Percentiles rank a stretch among this genome's conserved stretches.
Evolutionary conservation across 2,329 filamentous ascomycete genomes (phyloP).

Genomic region (Alternaria rosae): DNA sequence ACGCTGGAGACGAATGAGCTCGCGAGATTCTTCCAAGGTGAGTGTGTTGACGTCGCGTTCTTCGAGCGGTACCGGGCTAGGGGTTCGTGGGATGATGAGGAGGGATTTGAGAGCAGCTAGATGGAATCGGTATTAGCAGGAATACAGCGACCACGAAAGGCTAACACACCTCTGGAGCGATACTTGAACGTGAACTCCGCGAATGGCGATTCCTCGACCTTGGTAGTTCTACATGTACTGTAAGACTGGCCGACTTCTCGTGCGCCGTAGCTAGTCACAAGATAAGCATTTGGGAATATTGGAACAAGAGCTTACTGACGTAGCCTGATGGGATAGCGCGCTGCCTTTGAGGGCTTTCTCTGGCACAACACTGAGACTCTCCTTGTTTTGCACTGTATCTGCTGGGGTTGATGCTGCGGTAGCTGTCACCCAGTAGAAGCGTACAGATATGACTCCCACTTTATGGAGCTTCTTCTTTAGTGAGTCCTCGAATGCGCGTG

Average conservation of each 20-base stretch:
- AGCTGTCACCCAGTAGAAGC: conserved; percentile 6
- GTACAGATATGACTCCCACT: conserved; percentile 26
- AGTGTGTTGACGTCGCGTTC: conserved; percentile 21
- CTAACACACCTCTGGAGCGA: conserved; percentile 21
- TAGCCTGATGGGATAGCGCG: conserved; percentile 21
- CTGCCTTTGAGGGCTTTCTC: conserved; percentile 34
- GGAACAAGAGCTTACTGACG: background rate
- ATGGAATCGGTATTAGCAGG: background rate
- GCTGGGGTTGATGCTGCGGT: background rate
- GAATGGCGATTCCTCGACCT: conserved; percentile 9
- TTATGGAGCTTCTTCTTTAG: conserved; percentile 14
- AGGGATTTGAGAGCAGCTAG: conserved; percentile 41
- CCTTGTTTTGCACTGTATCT: too few species aligned
- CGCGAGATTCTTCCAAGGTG: conserved; percentile 23
- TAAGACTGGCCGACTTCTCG: background rate
- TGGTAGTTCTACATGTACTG: background rate
- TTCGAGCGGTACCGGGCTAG: conserved; percentile 31
- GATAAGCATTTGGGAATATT: background rate
- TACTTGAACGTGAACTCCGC: conserved; percentile 31
- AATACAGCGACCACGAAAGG: too few species aligned
- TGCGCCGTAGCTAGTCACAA: background rate
- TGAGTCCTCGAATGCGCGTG: background rate
- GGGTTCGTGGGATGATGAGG: conserved; percentile 39
- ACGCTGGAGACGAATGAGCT: conserved; percentile 24
- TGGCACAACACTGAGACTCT: conserved; percentile 7